Base-by-base conservation (phyloP, 2,329 filamentous ascomycete species). In the Fusarium xylarioides region DNA sequence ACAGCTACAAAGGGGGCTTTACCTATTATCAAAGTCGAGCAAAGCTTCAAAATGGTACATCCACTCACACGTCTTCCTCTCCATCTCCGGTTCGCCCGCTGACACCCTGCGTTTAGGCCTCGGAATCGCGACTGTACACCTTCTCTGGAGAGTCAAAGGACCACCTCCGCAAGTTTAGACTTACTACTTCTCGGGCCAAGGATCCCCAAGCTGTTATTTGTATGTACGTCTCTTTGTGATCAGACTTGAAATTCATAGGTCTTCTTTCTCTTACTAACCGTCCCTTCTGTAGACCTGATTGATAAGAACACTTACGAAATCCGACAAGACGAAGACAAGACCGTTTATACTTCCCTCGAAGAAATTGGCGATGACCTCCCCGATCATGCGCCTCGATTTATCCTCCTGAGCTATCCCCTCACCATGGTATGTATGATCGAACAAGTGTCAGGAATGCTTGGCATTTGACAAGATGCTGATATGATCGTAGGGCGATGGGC, bases 171-270 rank as follows among this genome's bases (percentile, higher is more conserved):
- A 98, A 98, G 84, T 99, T 99, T 85, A 93, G 96, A 56, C 88
- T 99, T 34, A 91, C 92, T 32, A 98, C 96, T 5, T 98, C 95
- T 38, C 88, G 96, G 74, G 91, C 94, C 58, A 95, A 92, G 80
- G 91, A 92, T 52, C 92, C 95, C 1, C 94, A 98, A 85, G 96
- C 95, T 69, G 91, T 97, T 71, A 97, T 99, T 77, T 98, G 96
- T 98, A 93, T 83, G 91, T 87, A 81, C 77, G 81, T 84, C 79
- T 81, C 54, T 70, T 50, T 26, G 19, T 37, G 21, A 40, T 52
- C 35, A 42, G 52, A 37, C 37, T 42, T 40, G 28, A 32, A 32
- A 21, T 35, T 18, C 38, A 28, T 46, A 28, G 23, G 44, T 28
- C 15, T 21, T 57, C 53, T 47, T 49, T 34, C 59, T 54, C 52